Evolutionary conservation across 192 early-diverging fungal species (phyloP).

Genomic region (Umbelopsis isabellina): DNA sequence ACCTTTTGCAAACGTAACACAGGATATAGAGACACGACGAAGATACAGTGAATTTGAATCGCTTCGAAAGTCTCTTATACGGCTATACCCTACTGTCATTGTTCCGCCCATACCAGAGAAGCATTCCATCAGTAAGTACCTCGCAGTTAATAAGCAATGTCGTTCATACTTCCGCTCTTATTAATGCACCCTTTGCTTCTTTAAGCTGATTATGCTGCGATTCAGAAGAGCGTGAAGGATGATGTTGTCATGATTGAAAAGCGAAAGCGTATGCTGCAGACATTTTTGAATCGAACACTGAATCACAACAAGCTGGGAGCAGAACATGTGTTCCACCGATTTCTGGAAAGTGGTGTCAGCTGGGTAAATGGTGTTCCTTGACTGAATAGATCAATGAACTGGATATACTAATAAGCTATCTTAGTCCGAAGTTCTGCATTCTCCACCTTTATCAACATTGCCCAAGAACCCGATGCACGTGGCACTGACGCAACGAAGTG

Average conservation of each 20-base stretch:
- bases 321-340: conserved; percentile 92
- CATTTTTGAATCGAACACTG: conserved; percentile 89
- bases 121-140: conserved; percentile 78
- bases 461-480: conserved; percentile 72
- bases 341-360: conserved; percentile 79
- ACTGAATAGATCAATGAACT: not conserved
- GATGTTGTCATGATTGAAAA: conserved; percentile 89
- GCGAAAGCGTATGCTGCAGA: conserved; percentile 91
- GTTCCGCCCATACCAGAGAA: conserved; percentile 98
- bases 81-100: conserved; percentile 85
- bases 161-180: too few relatives aligned
- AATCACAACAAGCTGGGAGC: conserved; percentile 84
- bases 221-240: conserved; percentile 76
- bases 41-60: conserved; percentile 98
- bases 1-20: not conserved
- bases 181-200: conserved; percentile 3
- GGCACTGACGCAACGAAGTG: conserved; percentile 43
- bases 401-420: not conserved
- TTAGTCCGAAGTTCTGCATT: conserved; percentile 72
- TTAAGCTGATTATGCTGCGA: conserved; percentile 66
- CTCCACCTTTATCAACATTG: conserved; percentile 66
- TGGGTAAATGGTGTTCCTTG: conserved; percentile 53
- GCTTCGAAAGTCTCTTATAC: conserved; percentile 73
- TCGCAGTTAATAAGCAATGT: not conserved
- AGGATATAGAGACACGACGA: conserved; percentile 75